These are phyloP conservation scores for Fremontodendron californicum DNA, from an alignment of 345 rosid species.

Conservation along the genomic window DNA sequence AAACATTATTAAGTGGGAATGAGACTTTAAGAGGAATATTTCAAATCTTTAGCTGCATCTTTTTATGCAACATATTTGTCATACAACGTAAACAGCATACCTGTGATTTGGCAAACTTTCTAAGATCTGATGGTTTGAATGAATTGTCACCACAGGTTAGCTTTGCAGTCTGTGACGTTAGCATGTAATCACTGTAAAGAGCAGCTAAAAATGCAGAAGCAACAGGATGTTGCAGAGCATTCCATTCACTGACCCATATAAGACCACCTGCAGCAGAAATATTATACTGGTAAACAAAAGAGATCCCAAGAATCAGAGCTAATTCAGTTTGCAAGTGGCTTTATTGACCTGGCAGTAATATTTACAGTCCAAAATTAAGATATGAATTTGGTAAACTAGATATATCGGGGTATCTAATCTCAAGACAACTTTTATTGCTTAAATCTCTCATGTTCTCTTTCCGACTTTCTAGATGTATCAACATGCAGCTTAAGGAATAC, in stretches of 20 bases:
- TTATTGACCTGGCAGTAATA: background rate
- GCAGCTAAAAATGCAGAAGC: slow-evolving; percentile 91
- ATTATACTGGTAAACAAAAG: background rate
- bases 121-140: slow-evolving; percentile 73
- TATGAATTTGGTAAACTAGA: background rate
- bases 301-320: background rate
- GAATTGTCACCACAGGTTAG: slow-evolving; percentile 59
- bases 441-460: background rate
- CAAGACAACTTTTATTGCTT: background rate
- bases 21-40: background rate
- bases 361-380: background rate
- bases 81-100: slow-evolving; percentile 30
- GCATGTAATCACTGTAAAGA: slow-evolving; percentile 94
- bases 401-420: background rate
- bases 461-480: background rate
- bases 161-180: slow-evolving; percentile 54
- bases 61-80: background rate
- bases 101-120: slow-evolving; percentile 85
- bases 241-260: slow-evolving; percentile 87
- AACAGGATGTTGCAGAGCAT: slow-evolving; percentile 79
- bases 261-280: slow-evolving; percentile 67
- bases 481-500: background rate
- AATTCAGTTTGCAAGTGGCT: background rate
- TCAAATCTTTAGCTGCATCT: background rate
- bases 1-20: background rate